phyloP scores from a whole-genome alignment of 2,329 filamentous ascomycete species.

The Geosmithia morbida region DNA sequence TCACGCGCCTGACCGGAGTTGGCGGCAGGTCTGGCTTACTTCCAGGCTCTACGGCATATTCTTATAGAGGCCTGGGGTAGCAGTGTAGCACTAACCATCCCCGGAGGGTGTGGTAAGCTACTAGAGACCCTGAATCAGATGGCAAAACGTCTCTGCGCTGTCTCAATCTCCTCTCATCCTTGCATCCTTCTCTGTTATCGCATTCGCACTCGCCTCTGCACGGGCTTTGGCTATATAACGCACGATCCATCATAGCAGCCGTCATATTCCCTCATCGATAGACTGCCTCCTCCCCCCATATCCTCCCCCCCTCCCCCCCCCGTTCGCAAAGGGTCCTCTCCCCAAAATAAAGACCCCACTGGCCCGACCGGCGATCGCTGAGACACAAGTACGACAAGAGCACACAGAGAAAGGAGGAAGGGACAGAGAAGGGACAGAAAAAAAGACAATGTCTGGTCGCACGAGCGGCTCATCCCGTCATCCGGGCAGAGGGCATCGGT shows the following conservation, averaged over 20 bases:
- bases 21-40: too few species aligned
- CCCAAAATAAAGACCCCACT: neutral
- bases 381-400: neutral
- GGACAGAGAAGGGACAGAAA: neutral
- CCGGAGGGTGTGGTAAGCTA: neutral
- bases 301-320: too few species aligned
- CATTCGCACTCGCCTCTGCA: neutral
- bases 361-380: neutral
- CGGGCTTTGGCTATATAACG: neutral
- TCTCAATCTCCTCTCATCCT: neutral
- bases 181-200: neutral
- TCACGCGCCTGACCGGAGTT: too few species aligned
- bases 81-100: too few species aligned
- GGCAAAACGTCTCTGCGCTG: neutral
- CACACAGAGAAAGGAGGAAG: too few species aligned
- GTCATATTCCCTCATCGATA: neutral
- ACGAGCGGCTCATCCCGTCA: neutral
- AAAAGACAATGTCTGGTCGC: neutral
- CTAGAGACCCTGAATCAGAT: neutral
- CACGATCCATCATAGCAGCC: neutral
- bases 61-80: too few species aligned
- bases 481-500: constrained; percentile 33
- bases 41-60: too few species aligned
- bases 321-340: too few species aligned
- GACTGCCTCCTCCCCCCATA: neutral